A percentile compares a stretch with the other conserved stretches of the same genome.
Evolutionary conservation across 495 filamentous ascomycete species (phyloP).

Genomic region (Xylaria scruposa): DNA sequence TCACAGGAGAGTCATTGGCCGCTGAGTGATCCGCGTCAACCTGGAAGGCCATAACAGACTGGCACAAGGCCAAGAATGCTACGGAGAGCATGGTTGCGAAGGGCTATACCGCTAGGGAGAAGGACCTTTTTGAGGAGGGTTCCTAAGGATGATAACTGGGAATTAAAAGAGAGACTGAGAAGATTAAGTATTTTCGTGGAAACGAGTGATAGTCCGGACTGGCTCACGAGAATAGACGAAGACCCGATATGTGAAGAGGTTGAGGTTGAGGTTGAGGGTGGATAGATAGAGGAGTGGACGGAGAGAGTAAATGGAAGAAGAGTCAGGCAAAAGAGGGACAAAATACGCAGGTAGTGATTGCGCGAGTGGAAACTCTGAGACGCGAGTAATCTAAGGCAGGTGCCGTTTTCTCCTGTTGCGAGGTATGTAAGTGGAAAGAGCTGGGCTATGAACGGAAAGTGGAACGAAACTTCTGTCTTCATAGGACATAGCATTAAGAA

Average conservation of each 20-base stretch:
- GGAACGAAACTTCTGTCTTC: not conserved
- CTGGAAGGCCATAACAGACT: conserved; percentile 18
- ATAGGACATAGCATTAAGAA: not conserved
- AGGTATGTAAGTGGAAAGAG: conserved; percentile 10
- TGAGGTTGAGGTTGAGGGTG: not conserved
- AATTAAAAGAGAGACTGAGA: not conserved
- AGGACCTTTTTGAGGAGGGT: not conserved
- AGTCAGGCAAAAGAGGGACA: not conserved
- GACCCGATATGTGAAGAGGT: not conserved
- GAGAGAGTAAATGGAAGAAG: conserved; percentile 8
- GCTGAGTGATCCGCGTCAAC: not conserved
- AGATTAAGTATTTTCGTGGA: not conserved
- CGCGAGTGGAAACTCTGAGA: not conserved
- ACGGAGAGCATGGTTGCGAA: conserved; percentile 23
- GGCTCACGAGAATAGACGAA: not conserved
- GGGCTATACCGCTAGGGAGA: conserved; percentile 12
- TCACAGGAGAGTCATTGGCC: not conserved
- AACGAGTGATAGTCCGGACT: conserved; percentile 10
- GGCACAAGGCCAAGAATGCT: conserved; percentile 34
- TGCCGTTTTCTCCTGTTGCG: not conserved
- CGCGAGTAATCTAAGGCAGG: conserved; percentile 6
- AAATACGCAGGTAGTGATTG: not conserved
- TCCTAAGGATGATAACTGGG: not conserved
- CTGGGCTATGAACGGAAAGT: conserved; percentile 4
- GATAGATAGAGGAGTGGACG: conserved; percentile 6